phyloP scores from a whole-genome alignment of 306 rosid species.

The Dicorynia guianensis region DNA sequence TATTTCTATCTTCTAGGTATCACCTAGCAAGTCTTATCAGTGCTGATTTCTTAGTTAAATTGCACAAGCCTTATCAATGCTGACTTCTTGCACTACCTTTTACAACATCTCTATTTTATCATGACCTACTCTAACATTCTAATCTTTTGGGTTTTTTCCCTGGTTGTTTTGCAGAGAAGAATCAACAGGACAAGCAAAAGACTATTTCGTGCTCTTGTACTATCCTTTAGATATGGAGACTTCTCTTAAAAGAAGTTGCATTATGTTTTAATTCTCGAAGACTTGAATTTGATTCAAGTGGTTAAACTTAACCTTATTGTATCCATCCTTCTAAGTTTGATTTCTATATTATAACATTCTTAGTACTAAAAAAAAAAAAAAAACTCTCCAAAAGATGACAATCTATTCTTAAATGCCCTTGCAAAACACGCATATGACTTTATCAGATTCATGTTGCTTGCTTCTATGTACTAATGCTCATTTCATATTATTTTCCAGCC shows the following conservation, averaged over 20 bases:
- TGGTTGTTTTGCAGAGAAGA: conserved; percentile 53
- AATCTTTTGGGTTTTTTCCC: background rate
- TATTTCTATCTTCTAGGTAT: too few relatives aligned
- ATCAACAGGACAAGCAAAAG: conserved; percentile 52
- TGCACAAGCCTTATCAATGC: too few relatives aligned
- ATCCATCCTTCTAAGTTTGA: too few relatives aligned
- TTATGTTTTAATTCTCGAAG: conserved; percentile 18
- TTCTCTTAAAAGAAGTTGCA: conserved; percentile 30
- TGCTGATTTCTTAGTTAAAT: too few relatives aligned
- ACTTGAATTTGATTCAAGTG: too few relatives aligned
- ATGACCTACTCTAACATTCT: background rate
- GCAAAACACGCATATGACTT: conserved; percentile 27
- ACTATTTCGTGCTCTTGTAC: conserved; percentile 71
- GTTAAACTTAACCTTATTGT: too few relatives aligned
- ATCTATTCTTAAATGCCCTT: conserved; percentile 32
- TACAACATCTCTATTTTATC: too few relatives aligned
- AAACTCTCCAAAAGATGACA: too few relatives aligned
- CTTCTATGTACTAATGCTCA: conserved; percentile 27
- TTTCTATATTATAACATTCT: too few relatives aligned
- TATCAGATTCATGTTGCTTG: conserved; percentile 37
- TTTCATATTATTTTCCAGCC: conserved; percentile 31
- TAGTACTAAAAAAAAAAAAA: too few relatives aligned
- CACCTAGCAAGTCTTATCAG: too few relatives aligned
- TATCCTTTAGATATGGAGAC: conserved; percentile 60
- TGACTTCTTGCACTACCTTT: too few relatives aligned